Evolutionary conservation across 495 filamentous ascomycete species (phyloP).

Genomic region (Penicillium turbatum): DNA sequence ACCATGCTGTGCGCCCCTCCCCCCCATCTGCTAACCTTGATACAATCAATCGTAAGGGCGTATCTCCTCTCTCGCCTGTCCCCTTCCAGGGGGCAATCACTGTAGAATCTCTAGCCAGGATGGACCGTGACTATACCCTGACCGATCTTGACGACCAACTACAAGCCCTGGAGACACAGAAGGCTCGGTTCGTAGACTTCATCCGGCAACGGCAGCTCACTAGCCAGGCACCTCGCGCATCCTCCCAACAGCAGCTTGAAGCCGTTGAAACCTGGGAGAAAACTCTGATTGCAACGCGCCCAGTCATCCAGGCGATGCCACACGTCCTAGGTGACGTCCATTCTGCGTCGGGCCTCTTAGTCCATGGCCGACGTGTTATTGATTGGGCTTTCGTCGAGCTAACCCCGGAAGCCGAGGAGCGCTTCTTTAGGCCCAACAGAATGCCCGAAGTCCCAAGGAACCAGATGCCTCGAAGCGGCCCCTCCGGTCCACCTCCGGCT

Average conservation of each 20-base stretch:
- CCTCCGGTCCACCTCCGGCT: no score
- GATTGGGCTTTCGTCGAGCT: background rate
- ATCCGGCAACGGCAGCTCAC: background rate
- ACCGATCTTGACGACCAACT: background rate
- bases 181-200: background rate
- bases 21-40: background rate
- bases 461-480: background rate
- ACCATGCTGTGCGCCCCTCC: background rate
- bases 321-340: background rate
- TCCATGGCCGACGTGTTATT: background rate
- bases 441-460: background rate
- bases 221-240: background rate
- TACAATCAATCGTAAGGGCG: background rate
- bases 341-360: background rate
- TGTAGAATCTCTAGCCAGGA: background rate
- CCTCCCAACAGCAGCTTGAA: background rate
- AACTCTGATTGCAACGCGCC: background rate
- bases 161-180: background rate
- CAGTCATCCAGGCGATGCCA: background rate
- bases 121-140: background rate
- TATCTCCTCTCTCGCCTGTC: background rate
- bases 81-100: background rate
- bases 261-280: background rate
- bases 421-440: background rate
- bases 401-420: background rate